Base-by-base conservation (phyloP, 2,329 filamentous ascomycete genomes). In the Penicillium sp. region DNA sequence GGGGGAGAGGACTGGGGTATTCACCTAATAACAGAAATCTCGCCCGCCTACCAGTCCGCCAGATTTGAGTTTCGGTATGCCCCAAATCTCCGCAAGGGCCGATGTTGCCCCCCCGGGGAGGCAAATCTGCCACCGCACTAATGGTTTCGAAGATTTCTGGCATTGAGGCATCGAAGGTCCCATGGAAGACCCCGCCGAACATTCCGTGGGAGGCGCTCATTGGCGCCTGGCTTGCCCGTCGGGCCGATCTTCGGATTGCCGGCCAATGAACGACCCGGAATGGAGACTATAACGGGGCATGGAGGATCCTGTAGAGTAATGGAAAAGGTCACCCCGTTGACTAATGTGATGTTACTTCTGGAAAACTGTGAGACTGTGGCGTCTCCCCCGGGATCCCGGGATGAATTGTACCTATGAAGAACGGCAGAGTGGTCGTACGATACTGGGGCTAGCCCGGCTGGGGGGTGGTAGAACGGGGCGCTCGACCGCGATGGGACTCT, bases 101-200 rank as follows among this genome's bases (percentile, higher is more conserved):
- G 51, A 54, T 54, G 31, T 44, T 54, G 51, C 51, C 51, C 51
- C 57, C 43, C 24, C 24, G 50, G 51, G 40, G 55, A 54, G 59
- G 55, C 59, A 37, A 58, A 59, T 51, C 18, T 39, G 35, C 24
- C 24, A 27, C 24, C 5, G 22, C 50, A 31, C 10, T 22, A 6
- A 27, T 27, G n/a, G n/a, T 27, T 4, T 27, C 24, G 24, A 27
- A 6, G 5, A 27, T 39, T 18, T 46, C 53, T 54, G 46, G 46
- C 24, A 36, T 14, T 19, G 18, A 31, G 46, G 46, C 24, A 36
- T 14, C 27, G 18, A 31, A 50, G 44, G 53, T 55, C 31, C 55
- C 58, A 59, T 60, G 50, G 62, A 64, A 64, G 60, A 51, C 54
- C 54, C 60, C 62, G 54, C 62, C 55, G 60, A 62, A 59, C 19